Base-by-base conservation (phyloP, 345 rosid species). In the Citrus mangshanensis region DNA sequence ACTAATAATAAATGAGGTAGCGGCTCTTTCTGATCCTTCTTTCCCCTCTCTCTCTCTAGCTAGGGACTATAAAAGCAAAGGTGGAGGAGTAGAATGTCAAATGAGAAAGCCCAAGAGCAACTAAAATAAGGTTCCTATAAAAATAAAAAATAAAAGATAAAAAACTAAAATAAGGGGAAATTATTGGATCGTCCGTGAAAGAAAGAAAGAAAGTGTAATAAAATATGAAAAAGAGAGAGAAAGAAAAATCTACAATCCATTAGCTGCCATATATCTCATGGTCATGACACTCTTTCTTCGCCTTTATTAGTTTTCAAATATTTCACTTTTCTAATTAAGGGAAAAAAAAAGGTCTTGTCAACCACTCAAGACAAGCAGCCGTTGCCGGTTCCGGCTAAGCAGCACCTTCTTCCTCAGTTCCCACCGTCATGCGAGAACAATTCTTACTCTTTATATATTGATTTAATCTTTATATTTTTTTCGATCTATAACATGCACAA, bases 281-380 rank as follows among this genome's bases (percentile, higher is more conserved):
- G 78, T 75, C 74, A 42, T 42, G 65, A 54, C 22, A 5, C 58
- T 54, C 58, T 77, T 78, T 54, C 76, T 66, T 85, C 77, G 82
- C 85, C 82, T 88, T 88, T 84, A 81, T 73, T 79, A 69, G 60
- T 76, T 76, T 78, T 80, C 81, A 83, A 82, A 79, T 77, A 84
- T 78, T 82, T 87, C 16, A 75, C 85, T 81, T 87, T 59, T 63
- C 78, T 77, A 46, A 46, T 46, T 46, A 46, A 46, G 51, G 51
- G 4, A 79, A 72, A 79, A 84, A 16, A 76, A 87, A 72, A 78
- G 81, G 92, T 88, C 95, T 89, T 87, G 92, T 89, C 91, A 89
- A 82, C 88, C 84, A 85, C 82, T 87, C 82, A 84, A 81, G 82
- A 79, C 86, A 81, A 89, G 85, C 89, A 85, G 89, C 88, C 77